Percentiles rank a stretch among this genome's conserved stretches.
Evolutionary conservation across 106 monocot species (phyloP).

Genomic region (Allium sativum): DNA sequence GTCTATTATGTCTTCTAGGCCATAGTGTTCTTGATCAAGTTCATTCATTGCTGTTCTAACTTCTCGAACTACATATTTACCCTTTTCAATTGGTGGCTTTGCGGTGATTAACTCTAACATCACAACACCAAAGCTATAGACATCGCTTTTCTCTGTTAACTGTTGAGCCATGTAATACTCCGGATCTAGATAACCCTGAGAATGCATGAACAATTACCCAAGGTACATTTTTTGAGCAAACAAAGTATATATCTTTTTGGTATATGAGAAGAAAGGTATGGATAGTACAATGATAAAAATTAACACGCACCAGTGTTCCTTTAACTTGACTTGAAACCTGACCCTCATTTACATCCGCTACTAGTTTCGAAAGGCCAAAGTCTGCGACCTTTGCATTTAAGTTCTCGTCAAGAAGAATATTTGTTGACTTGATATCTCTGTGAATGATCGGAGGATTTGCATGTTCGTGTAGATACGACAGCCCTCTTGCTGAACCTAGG

Average conservation of each 20-base stretch:
- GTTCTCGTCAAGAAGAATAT: conserved; percentile 55
- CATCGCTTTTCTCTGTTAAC: conserved; percentile 60
- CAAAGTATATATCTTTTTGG: no score
- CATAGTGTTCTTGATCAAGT: conserved; percentile 27
- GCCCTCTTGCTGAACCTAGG: conserved; percentile 52
- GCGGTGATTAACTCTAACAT: conserved; percentile 53
- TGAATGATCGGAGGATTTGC: conserved; percentile 71
- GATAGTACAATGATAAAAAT: no score
- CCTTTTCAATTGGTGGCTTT: conserved; percentile 33
- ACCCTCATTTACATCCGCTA: conserved; percentile 39
- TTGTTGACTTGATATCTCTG: conserved; percentile 62
- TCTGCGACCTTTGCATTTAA: conserved; percentile 61
- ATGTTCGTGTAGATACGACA: conserved; percentile 69
- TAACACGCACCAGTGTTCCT: conserved; percentile 44
- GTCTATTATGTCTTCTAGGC: conserved; percentile 43
- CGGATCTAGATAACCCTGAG: conserved; percentile 64
- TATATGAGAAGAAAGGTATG: no score
- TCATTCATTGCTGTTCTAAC: conserved; percentile 30
- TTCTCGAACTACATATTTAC: conserved; percentile 39
- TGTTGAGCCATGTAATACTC: conserved; percentile 68
- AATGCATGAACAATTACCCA: neutral
- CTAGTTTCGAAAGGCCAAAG: conserved; percentile 59
- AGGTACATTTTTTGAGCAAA: no score
- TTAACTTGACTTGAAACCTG: conserved; percentile 75
- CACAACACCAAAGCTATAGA: conserved; percentile 63